Base-by-base conservation (phyloP, 805 yeast species). In the Komagataella phaffii region DNA sequence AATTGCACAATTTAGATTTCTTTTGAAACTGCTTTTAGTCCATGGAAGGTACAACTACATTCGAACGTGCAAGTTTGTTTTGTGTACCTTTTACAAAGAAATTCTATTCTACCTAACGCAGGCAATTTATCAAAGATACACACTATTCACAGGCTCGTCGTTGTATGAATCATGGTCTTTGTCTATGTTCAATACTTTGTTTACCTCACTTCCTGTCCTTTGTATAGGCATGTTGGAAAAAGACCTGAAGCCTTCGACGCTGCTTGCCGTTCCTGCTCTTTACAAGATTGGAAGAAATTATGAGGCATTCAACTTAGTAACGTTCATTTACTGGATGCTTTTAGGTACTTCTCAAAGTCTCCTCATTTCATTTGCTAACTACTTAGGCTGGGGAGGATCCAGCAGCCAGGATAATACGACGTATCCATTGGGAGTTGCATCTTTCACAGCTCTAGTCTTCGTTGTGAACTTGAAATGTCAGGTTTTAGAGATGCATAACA, bases 1-100 rank as follows among this genome's bases (percentile, higher is more conserved):
- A 1, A 85, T 93, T 63, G 99, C 95, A 0, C 99, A 93, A 64
- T 93, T 93, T 68, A 72, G 96, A 54, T 93, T 78, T 62, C 68
- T 93, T 53, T 69, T 85, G 53, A 93, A 93, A 65, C 69, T 93
- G 50, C 70, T 93, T 47, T 72, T 93, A 48, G 99, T 95, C 6
- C 96, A 93, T 68, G 99, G 99, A 1, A 76, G 98, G 23, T 93
- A 95, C 74, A 95, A 93, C 64, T 93, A 93, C 62, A 79, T 88
- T 56, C 73, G 99, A 52, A 88, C 97, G 0, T 80, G 91, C 47
- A 91, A 90, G 64, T 93, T 93, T 66, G 89, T 93, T 47, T 71
- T 93, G 56, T 83, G 95, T 53, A 93, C 99, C 0, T 93, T 93
- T 63, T 93, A 90, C 79, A 93, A 93, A 64, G 99, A 93, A 64